Percentiles rank a stretch among this genome's conserved stretches.
Conservation (phyloP, 1,139 yeast species). For the Kluyveromyces sp. region DNA sequence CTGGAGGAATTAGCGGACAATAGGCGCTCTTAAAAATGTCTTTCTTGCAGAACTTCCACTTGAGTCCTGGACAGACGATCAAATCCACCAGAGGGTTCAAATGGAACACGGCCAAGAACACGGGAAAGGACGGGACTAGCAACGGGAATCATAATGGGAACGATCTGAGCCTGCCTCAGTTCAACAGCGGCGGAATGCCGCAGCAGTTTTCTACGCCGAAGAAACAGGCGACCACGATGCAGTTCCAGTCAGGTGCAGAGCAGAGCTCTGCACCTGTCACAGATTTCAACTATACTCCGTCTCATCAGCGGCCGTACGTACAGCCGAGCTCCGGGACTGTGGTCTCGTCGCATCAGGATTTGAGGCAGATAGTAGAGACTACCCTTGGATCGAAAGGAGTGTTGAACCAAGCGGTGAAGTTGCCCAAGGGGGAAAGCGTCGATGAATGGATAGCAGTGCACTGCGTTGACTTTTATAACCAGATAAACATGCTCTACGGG, state of each 20-base stretch:
- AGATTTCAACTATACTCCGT: constrained; percentile 33
- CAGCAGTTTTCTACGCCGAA: constrained; percentile 11
- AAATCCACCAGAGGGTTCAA: constrained; percentile 34
- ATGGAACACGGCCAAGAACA: constrained; percentile 27
- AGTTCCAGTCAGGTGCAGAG: not conserved
- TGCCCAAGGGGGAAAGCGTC: constrained; percentile 88
- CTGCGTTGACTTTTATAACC: constrained; percentile 85
- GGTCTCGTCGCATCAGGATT: constrained; percentile 58
- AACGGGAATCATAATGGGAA: constrained; percentile 1
- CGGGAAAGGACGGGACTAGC: not conserved
- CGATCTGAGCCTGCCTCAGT: constrained; percentile 1
- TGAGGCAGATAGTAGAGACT: constrained; percentile 83
- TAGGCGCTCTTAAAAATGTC: constrained; percentile 17
- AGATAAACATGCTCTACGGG: constrained; percentile 93
- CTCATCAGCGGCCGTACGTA: constrained; percentile 32
- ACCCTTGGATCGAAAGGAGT: constrained; percentile 91
- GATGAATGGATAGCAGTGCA: constrained; percentile 97
- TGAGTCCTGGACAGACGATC: constrained; percentile 33
- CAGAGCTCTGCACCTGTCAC: constrained; percentile 19
- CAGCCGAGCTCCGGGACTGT: constrained; percentile 29
- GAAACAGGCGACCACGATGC: constrained; percentile 5
- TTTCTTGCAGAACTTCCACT: constrained; percentile 28
- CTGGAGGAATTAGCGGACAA: not conserved
- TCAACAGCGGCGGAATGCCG: constrained; percentile 2
- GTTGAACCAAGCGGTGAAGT: constrained; percentile 81